Evolutionary conservation across 805 yeast genomes (phyloP), one percentile per base, ranked within the genome.

Genomic region (Saccharomyces jurei): DNA sequence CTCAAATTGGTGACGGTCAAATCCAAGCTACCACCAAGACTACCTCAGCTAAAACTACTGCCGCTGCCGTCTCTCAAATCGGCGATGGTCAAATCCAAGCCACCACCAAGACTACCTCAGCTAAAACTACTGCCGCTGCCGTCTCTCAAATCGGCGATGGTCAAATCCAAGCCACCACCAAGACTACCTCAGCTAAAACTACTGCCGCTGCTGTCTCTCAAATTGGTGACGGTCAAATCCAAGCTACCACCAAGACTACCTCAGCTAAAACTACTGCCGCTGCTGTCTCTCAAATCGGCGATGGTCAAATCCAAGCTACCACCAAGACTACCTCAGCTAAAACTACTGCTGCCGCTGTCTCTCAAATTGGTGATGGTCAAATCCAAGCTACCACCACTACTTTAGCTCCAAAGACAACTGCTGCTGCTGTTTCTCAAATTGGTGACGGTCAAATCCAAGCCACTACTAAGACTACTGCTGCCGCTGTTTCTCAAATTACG

Each of bases 71-170:
- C 44, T 70, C 79, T 57, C 83, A 79, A 66, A 74, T 77, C 56
- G 68, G 69, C 55, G 83, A 78, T 54, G 83, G 83, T 61, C 83
- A 80, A 69, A 71, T 78, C 41, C 54, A 68, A 54, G 62, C 63
- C 50, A 73, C 72, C 56, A 70, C 58, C 36, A 26, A 25, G 28
- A 41, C 44, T 11, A 27, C 60, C 22, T 51, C 53, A 52, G 41
- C 60, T 17, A 63, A 72, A 52, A 66, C 68, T 46, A 63, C 63
- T 26, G 71, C 67, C 54, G 74, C 77, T 57, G 67, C 73, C 17
- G 69, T 70, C 46, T 70, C 78, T 57, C 83, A 79, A 66, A 74
- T 77, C 56, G 67, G 69, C 56, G 82, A 78, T 54, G 83, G 83
- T 60, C 83, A 80, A 69, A 72, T 78, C 60, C 81, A 78, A 67